phyloP scores from a whole-genome alignment of 495 filamentous ascomycete genomes.

The Bathelium albidoporum region DNA sequence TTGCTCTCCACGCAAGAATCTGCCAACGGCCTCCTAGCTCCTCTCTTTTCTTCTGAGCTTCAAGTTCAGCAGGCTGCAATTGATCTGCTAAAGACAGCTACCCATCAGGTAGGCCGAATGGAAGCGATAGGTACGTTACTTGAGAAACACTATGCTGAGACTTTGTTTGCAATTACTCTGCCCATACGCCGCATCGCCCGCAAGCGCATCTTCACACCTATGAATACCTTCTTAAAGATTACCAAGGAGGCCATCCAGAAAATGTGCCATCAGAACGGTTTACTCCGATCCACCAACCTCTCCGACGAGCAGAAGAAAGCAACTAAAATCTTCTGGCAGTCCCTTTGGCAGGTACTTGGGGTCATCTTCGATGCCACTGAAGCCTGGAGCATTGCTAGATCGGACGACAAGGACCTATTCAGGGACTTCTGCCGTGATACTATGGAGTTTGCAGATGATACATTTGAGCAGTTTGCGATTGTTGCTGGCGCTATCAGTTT shows the following conservation, averaged over 20 bases:
- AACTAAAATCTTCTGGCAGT: conserved; percentile 67
- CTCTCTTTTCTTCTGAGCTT: conserved; percentile 59
- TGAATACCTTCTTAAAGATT: conserved; percentile 60
- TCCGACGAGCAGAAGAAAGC: conserved; percentile 48
- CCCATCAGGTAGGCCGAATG: conserved; percentile 54
- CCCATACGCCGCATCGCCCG: conserved; percentile 46
- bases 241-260: conserved; percentile 66
- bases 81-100: conserved; percentile 70
- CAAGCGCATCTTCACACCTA: conserved; percentile 54
- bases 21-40: conserved; percentile 55
- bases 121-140: conserved; percentile 68
- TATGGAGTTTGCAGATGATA: conserved; percentile 80
- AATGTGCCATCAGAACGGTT: conserved; percentile 74
- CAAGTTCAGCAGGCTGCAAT: conserved; percentile 63
- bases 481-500: conserved; percentile 50
- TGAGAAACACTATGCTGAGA: conserved; percentile 50
- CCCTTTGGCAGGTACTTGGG: conserved; percentile 65
- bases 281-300: conserved; percentile 56
- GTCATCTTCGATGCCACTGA: conserved; percentile 79
- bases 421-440: conserved; percentile 85
- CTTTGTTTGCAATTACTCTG: conserved; percentile 50
- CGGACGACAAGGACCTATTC: conserved; percentile 60
- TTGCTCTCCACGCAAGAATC: conserved; percentile 54
- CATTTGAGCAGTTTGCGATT: conserved; percentile 74
- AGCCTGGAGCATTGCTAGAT: conserved; percentile 45